phyloP scores from a whole-genome alignment of 2,329 filamentous ascomycete species.

The Dactylellina parvicollis region DNA sequence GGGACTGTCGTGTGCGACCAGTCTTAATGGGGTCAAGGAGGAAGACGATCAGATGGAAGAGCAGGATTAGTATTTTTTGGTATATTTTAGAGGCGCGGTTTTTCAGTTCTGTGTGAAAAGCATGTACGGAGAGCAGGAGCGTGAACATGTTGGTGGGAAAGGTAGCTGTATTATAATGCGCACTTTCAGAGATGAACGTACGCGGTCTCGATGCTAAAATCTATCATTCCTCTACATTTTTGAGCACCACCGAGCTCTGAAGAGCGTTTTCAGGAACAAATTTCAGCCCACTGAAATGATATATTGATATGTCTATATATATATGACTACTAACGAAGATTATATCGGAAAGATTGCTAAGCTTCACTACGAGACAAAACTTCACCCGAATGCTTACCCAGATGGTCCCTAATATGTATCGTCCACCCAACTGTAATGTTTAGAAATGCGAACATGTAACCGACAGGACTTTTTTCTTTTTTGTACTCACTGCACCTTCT shows the following conservation, averaged over 20 bases:
- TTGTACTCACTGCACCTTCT: slow-evolving; percentile 29
- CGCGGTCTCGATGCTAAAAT: not conserved
- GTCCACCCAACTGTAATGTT: too few relatives aligned
- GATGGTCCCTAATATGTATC: too few relatives aligned
- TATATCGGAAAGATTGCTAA: too few relatives aligned
- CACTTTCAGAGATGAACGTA: slow-evolving; percentile 35
- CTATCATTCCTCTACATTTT: not conserved
- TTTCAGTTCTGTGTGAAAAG: not conserved
- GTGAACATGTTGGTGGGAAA: not conserved
- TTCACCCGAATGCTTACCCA: too few relatives aligned
- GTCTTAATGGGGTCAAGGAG: slow-evolving; percentile 73
- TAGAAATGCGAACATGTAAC: not conserved
- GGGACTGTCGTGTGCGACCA: slow-evolving; percentile 77
- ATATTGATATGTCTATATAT: too few relatives aligned
- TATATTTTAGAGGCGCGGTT: too few relatives aligned
- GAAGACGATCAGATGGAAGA: slow-evolving; percentile 63
- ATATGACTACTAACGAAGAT: too few relatives aligned
- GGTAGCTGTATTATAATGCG: slow-evolving; percentile 34
- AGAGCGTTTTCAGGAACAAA: too few relatives aligned
- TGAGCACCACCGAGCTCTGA: too few relatives aligned
- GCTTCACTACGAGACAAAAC: too few relatives aligned
- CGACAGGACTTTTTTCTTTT: not conserved
- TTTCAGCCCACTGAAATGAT: too few relatives aligned
- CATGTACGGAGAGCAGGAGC: not conserved
- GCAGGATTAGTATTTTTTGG: not conserved